Evolutionary conservation across 192 early-diverging fungal genomes (phyloP), one percentile per base, ranked within the genome.

Genomic region (Coemansia sp.): DNA sequence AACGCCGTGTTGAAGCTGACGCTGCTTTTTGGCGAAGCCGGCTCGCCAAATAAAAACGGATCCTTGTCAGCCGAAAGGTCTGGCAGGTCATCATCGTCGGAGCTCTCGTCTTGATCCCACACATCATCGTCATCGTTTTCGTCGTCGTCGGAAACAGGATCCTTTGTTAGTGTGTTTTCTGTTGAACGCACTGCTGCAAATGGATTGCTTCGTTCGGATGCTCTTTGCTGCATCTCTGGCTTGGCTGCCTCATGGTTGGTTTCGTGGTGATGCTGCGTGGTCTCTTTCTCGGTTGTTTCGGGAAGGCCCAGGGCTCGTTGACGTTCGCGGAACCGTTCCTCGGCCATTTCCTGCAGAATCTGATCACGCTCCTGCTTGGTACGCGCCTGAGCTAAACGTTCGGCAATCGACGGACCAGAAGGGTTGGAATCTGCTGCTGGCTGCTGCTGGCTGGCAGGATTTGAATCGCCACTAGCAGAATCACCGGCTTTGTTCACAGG

Each of bases 1-100:
- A 81, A 81, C 3, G 79, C 79, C 28, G 79, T 81, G 51, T 81
- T 69, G 22, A 81, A 81, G 63, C 79, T 81, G 51, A 76, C 68
- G 35, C 36, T 71, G 64, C 79, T 81, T 1, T 36, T 56, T 0
- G 71, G 67, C 45, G 71, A 70, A 5, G 33, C 61, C 8, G 14
- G 22, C 35, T 62, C 61, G 37, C 51, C 55, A 20, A 36, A 28
- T 14, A 35, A 57, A 33, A 55, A 12, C 12, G 37, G 59, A 35
- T 61, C 37, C 17, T 38, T 35, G n/a, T 38, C 17, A 3, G 59
- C 67, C 20, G 43, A 61, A 17, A 61, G n/a, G 8, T 51, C 58
- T 2, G 32, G 8, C 8, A 33, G 28, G 0, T 37, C 22, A 41
- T 78, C 74, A 37, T 82, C 79, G 48, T 82, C 79, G 5, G 79